Evolutionary conservation across 345 rosid species (phyloP).

Genomic region (Alliaria petiolata): DNA sequence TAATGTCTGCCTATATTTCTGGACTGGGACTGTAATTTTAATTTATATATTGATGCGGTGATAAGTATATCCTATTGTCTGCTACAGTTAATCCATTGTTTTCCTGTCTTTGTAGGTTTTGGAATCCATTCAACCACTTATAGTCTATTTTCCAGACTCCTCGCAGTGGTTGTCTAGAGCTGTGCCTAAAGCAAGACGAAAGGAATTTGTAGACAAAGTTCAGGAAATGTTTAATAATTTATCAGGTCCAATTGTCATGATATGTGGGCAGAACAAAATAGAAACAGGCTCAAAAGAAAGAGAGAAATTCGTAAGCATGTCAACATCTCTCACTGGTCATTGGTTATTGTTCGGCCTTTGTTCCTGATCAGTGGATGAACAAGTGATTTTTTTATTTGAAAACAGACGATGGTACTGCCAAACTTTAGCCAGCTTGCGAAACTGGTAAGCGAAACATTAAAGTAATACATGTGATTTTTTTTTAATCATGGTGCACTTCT

Average conservation of each 20-base stretch:
- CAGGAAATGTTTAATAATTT: slow-evolving; percentile 66
- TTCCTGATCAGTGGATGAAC: slow-evolving; percentile 7
- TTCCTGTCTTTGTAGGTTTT: slow-evolving; percentile 62
- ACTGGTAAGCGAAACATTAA: slow-evolving; percentile 54
- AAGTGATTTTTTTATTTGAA: slow-evolving; percentile 12
- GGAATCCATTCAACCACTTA: slow-evolving; percentile 61
- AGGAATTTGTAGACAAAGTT: slow-evolving; percentile 61
- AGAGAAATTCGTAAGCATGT: slow-evolving; percentile 73
- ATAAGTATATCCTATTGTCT: neutral
- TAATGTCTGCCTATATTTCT: neutral
- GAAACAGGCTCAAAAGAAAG: slow-evolving; percentile 77
- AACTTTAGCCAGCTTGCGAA: slow-evolving; percentile 71
- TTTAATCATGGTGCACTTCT: neutral
- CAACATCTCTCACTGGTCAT: neutral
- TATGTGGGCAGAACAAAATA: slow-evolving; percentile 86
- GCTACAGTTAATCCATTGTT: slow-evolving; percentile 1
- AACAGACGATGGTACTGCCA: slow-evolving; percentile 90
- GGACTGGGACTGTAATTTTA: neutral
- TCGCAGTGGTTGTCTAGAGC: slow-evolving; percentile 90
- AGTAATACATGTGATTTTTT: neutral
- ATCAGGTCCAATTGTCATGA: slow-evolving; percentile 75
- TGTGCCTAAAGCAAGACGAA: slow-evolving; percentile 62
- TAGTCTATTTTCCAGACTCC: slow-evolving; percentile 87
- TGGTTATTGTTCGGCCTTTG: slow-evolving; percentile 3
- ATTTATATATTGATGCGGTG: neutral